Percentiles rank a stretch among this genome's conserved stretches.
Conservation (phyloP, 1,284 basidiomycete genomes). For the Trichosporon sp. region DNA sequence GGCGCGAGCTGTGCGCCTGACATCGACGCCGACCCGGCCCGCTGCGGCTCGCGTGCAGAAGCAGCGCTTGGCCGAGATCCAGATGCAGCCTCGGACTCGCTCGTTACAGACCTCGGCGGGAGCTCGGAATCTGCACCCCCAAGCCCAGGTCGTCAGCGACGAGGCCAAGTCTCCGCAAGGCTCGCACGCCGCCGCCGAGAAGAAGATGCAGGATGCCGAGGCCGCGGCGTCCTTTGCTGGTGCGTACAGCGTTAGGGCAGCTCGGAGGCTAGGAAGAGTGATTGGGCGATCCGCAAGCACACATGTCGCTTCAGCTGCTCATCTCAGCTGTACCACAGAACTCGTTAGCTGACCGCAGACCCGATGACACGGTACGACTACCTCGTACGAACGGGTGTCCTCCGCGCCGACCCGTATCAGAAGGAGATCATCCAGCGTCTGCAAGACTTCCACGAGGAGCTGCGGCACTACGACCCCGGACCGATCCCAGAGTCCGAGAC, state of each 20-base stretch:
- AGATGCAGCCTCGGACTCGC: neutral
- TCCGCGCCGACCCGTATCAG: constrained; percentile 78
- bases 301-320: too few species aligned
- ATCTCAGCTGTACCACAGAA: neutral
- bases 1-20: neutral
- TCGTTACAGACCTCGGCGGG: constrained; percentile 4
- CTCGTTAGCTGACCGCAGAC: constrained; percentile 23
- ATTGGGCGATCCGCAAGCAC: too few species aligned
- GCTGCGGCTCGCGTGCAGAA: neutral
- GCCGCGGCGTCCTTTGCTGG: constrained; percentile 15
- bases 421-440: constrained; percentile 74
- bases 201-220: constrained; percentile 17
- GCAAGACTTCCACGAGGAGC: constrained; percentile 69
- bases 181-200: constrained; percentile 7
- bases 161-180: neutral
- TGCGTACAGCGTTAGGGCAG: neutral
- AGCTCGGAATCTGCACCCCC: neutral
- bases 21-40: neutral
- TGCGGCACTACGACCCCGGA: constrained; percentile 68
- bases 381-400: constrained; percentile 63
- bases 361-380: constrained; percentile 61
- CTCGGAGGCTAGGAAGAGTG: too few species aligned
- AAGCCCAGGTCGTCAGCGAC: neutral
- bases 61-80: neutral
- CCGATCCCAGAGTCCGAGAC: constrained; percentile 52